Conservation (phyloP, 805 yeast species). For the Ogataea degrootiae region DNA sequence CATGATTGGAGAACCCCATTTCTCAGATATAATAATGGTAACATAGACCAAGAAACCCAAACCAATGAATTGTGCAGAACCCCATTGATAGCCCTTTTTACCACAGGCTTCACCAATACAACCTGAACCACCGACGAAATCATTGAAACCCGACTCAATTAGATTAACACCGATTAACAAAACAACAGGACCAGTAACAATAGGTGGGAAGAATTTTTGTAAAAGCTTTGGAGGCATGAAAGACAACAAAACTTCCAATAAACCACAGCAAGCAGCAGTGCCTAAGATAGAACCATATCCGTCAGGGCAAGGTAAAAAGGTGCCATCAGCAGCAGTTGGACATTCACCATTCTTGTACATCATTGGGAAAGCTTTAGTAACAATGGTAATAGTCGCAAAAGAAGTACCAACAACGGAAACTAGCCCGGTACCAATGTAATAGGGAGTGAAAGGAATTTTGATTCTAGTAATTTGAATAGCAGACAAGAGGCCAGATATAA, state of each 20-base stretch:
- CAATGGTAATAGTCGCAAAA: conserved; percentile 82
- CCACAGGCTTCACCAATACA: conserved; percentile 45
- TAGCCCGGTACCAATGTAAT: conserved; percentile 82
- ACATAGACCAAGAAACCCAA: conserved; percentile 79
- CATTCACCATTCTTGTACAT: conserved; percentile 75
- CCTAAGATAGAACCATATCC: conserved; percentile 88
- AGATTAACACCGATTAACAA: conserved; percentile 72
- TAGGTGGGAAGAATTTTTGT: conserved; percentile 77
- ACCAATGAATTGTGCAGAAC: conserved; percentile 82
- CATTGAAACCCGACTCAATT: conserved; percentile 67
- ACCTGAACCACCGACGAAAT: conserved; percentile 86
- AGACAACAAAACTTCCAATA: conserved; percentile 67
- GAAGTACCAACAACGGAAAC: conserved; percentile 89
- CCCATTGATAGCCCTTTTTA: conserved; percentile 55
- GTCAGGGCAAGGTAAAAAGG: conserved; percentile 71
- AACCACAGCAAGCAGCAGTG: conserved; percentile 72
- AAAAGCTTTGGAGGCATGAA: conserved; percentile 71
- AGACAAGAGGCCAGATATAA: conserved; percentile 68
- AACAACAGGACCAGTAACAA: conserved; percentile 93
- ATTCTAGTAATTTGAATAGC: conserved; percentile 75
- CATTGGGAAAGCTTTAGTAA: conserved; percentile 67
- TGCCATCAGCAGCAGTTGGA: conserved; percentile 60
- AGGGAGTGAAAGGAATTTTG: conserved; percentile 67
- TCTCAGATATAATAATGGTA: conserved; percentile 70
- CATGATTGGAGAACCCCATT: conserved; percentile 92